Conservation (phyloP, 176 grass and related monocot genomes). For the Dendrocalamus sinicus region DNA sequence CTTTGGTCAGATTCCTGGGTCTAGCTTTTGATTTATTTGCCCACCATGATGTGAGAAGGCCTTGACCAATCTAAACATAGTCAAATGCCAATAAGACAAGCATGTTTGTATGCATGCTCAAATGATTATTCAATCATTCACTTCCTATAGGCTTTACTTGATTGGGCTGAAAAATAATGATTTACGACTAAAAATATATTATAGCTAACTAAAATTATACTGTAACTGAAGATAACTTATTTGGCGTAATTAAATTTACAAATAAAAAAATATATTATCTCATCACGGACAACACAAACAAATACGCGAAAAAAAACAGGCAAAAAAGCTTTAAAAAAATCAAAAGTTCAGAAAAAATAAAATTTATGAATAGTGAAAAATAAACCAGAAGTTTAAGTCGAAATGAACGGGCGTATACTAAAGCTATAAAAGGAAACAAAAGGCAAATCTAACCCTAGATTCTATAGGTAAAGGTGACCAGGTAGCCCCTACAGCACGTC, state of each 20-base stretch:
- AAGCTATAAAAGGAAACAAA: constrained; percentile 6
- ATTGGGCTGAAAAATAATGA: no score
- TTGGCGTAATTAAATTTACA: no score
- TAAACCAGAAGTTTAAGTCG: no score
- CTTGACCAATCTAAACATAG: constrained; percentile 40
- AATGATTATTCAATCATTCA: constrained; percentile 38
- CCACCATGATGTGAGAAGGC: constrained; percentile 36
- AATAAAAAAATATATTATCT: no score
- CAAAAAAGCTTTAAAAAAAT: no score
- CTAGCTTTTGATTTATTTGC: constrained; percentile 61
- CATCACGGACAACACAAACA: no score
- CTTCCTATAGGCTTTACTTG: background rate
- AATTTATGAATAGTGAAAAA: no score
- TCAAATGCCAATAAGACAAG: constrained; percentile 44
- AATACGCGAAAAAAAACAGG: no score
- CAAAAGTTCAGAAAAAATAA: no score
- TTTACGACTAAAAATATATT: no score
- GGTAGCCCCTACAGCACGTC: constrained; percentile 12
- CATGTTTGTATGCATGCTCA: constrained; percentile 16
- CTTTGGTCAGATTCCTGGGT: constrained; percentile 61
- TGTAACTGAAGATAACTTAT: no score
- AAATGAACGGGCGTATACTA: background rate
- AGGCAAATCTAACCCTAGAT: background rate
- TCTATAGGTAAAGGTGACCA: constrained; percentile 4
- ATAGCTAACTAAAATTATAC: no score